Evolutionary conservation across 257 asterid species (phyloP).

Genomic region (Anisodus acutangulus): DNA sequence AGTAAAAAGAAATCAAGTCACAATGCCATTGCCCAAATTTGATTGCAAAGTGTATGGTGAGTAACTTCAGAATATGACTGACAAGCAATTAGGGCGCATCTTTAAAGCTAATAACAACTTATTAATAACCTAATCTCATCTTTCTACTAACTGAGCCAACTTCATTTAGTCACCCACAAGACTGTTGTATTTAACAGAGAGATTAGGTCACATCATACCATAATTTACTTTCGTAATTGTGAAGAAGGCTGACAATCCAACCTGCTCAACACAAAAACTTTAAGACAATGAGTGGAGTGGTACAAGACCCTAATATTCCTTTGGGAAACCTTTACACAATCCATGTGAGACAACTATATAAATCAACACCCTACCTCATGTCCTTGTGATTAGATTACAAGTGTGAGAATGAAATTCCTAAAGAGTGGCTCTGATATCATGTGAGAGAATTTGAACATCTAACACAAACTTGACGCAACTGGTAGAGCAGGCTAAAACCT

Average conservation of each 20-base stretch:
- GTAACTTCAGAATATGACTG: background rate
- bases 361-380: background rate
- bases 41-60: background rate
- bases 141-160: background rate
- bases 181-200: background rate
- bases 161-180: background rate
- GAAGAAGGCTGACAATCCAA: background rate
- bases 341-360: background rate
- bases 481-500: background rate
- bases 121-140: background rate
- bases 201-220: too few species aligned
- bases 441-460: background rate
- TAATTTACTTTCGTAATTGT: too few species aligned
- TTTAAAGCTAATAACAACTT: background rate
- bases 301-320: background rate
- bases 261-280: background rate
- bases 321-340: background rate
- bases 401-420: slow-evolving; percentile 12
- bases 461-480: background rate
- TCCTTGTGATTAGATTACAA: background rate
- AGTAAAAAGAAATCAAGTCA: background rate
- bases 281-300: background rate
- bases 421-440: background rate
- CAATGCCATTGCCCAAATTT: background rate
- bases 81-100: background rate